Percentiles rank a stretch among this genome's conserved stretches.
Evolutionary conservation across 108 stramenopile species (phyloP).

Genomic region (Pseudonitzschia multistriata): DNA sequence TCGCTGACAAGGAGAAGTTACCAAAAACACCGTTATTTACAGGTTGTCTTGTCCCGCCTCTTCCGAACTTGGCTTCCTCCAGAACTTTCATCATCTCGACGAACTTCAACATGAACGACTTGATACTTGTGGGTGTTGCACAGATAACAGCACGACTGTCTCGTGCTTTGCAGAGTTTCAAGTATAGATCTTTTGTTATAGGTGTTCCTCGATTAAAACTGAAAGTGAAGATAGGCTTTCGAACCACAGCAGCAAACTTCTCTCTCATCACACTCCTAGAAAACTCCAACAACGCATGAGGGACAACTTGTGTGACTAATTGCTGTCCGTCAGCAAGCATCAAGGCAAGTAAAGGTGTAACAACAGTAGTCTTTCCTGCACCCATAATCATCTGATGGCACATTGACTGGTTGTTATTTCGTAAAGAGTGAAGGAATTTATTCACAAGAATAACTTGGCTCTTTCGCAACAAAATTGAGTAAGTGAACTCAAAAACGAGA

Average conservation of each 20-base stretch:
- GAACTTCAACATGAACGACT: constrained; percentile 97
- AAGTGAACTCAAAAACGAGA: constrained; percentile 97
- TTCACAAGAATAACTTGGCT: constrained; percentile 96
- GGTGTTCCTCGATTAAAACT: constrained; percentile 90
- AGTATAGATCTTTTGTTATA: constrained; percentile 88
- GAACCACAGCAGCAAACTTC: constrained; percentile 93
- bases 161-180: constrained; percentile 94
- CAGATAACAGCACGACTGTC: constrained; percentile 94
- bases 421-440: constrained; percentile 81
- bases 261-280: constrained; percentile 96
- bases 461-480: constrained; percentile 91
- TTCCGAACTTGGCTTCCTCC: constrained; percentile 75
- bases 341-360: constrained; percentile 94
- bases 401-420: constrained; percentile 73
- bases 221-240: constrained; percentile 98
- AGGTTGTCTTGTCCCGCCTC: constrained; percentile 38
- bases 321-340: constrained; percentile 96
- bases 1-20: constrained; percentile 77
- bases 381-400: constrained; percentile 99
- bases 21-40: constrained; percentile 51
- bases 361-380: constrained; percentile 99
- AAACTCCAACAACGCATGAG: constrained; percentile 96
- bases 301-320: constrained; percentile 96
- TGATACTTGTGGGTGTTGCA: constrained; percentile 95
- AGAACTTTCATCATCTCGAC: constrained; percentile 97